Conservation (phyloP, 2,329 filamentous ascomycete genomes). For the Emmonsiellopsis sp. region DNA sequence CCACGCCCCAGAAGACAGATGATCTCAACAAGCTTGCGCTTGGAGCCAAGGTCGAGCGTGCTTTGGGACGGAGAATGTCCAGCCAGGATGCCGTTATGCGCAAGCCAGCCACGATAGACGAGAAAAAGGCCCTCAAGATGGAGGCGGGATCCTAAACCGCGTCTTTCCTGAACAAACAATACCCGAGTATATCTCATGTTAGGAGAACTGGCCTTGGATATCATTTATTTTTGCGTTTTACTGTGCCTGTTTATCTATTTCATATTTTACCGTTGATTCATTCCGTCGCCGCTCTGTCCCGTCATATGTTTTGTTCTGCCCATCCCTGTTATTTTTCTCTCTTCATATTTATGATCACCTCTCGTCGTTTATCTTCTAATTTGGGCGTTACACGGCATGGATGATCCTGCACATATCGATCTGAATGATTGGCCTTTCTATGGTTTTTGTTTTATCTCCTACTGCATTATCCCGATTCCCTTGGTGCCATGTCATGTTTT, state of each 20-base stretch:
- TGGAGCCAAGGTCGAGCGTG: conserved; percentile 82
- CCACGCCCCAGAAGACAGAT: conserved; percentile 70
- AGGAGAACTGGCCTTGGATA: background rate
- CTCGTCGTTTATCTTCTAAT: too few relatives aligned
- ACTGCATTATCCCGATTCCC: background rate
- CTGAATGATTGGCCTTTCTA: background rate
- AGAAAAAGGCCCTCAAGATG: conserved; percentile 24
- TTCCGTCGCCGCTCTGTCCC: background rate
- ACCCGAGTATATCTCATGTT: background rate
- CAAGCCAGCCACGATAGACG: conserved; percentile 41
- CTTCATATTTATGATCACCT: background rate
- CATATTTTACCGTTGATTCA: background rate
- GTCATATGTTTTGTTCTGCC: too few relatives aligned
- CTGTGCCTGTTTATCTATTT: background rate
- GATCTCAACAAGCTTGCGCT: conserved; percentile 79
- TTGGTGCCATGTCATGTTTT: background rate
- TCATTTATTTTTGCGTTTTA: background rate
- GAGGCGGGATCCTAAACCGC: background rate
- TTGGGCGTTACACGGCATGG: too few relatives aligned
- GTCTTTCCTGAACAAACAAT: background rate
- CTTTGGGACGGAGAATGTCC: conserved; percentile 76
- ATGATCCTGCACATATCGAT: background rate
- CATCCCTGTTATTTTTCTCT: background rate
- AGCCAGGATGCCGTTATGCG: conserved; percentile 77
- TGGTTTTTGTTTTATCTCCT: too few relatives aligned